A percentile compares a stretch with the other conserved stretches of the same genome.
Evolutionary conservation across 768 basidiomycete genomes (phyloP).

Genomic region (Daedaleopsis sinensis): DNA sequence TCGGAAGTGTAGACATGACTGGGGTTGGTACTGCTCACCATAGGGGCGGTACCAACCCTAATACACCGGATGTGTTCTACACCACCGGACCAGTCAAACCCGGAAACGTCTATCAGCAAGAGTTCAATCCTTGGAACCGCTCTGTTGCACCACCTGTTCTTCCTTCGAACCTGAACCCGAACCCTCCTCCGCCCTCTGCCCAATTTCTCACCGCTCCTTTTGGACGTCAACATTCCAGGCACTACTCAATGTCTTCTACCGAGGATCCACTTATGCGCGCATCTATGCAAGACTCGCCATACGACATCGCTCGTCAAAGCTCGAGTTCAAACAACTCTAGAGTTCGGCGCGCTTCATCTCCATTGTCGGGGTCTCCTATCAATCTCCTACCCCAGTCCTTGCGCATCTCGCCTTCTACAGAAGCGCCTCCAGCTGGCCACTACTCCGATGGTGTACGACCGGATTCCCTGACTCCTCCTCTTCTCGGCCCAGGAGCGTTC

Average conservation of each 20-base stretch:
- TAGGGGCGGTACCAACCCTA: constrained; percentile 16
- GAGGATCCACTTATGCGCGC: constrained; percentile 14
- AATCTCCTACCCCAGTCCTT: constrained; percentile 2
- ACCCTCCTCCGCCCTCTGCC: neutral
- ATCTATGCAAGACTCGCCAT: constrained; percentile 10
- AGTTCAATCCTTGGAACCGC: constrained; percentile 24
- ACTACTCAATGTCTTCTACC: constrained; percentile 13
- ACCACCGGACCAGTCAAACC: constrained; percentile 14
- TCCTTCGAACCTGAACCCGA: neutral
- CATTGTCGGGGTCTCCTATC: constrained; percentile 5
- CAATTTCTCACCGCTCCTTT: constrained; percentile 2
- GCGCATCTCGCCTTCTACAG: neutral
- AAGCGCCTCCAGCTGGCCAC: neutral
- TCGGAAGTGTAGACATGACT: constrained; percentile 61
- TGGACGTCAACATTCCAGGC: constrained; percentile 6
- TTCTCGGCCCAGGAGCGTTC: constrained; percentile 62
- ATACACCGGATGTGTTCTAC: constrained; percentile 28
- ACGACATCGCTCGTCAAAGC: constrained; percentile 18
- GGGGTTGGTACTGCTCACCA: constrained; percentile 52
- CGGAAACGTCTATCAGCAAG: constrained; percentile 11
- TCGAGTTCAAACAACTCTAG: constrained; percentile 2
- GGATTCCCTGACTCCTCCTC: constrained; percentile 36
- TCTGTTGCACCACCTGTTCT: constrained; percentile 1
- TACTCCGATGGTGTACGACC: constrained; percentile 8
- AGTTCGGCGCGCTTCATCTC: constrained; percentile 13